Base-by-base conservation (phyloP, 441 rosid genomes). In the Biscutella laevigata region DNA sequence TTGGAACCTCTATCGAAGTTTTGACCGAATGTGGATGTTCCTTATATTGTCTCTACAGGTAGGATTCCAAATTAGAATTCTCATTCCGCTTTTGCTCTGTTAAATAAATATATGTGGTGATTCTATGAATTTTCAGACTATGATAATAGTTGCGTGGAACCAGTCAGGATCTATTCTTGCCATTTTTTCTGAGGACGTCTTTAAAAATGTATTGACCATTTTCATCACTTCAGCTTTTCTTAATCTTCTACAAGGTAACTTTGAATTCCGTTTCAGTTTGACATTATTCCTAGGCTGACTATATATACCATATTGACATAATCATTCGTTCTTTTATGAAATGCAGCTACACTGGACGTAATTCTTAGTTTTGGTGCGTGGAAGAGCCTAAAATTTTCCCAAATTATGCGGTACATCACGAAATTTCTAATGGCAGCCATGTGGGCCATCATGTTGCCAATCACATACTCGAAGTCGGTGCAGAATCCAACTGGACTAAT, bases 1-100 rank as follows among this genome's bases (percentile, higher is more conserved):
- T 77, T 94, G 96, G 96, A 88, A 94, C 71, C 78, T 94, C 35
- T 94, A 83, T 59, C 85, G 94, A 62, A 89, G 96, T 77, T 94
- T 81, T 76, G 97, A 89, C 59, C 74, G 99, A 30, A 54, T 89
- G 43, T 94, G 99, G 99, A 86, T 97, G 3, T 94, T 94, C 71
- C 89, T 81, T 64, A 58, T 89, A 11, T 72, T 94, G 55, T 91
- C 82, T 66, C 77, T 94, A 41, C 99, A 94, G 94, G 99, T 84
- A 74, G 50, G 57, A n/a, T 58, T 50, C 37, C 32, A 46, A 57
- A 66, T 50, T 48, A 40, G 43, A 42, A n/a, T n/a, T n/a, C 35
- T n/a, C 60, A 57, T 32, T n/a, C n/a, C n/a, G n/a, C n/a, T 65
- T 65, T 67, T 82, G 89, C n/a, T 58, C 8, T 8, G 19, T 47